Evolutionary conservation across 495 filamentous ascomycete genomes (phyloP).

Genomic region (Aspergillus nidulans): DNA sequence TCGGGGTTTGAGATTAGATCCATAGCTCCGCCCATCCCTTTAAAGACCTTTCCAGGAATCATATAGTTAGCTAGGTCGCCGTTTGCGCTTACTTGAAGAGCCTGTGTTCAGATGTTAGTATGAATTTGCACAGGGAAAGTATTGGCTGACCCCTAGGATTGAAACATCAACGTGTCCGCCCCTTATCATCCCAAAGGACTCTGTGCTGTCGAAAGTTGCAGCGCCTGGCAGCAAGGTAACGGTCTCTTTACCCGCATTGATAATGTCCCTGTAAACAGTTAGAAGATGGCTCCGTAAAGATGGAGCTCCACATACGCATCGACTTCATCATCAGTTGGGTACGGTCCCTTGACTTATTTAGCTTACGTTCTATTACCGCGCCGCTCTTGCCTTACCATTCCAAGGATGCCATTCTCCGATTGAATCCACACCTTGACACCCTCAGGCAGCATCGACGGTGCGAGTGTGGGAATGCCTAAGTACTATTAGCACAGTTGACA

Average conservation of each 20-base stretch:
- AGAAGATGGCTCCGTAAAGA: neutral
- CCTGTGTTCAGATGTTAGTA: constrained; percentile 29
- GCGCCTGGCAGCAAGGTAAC: constrained; percentile 80
- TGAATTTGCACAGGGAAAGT: neutral
- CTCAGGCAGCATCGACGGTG: constrained; percentile 73
- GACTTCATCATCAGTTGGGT: constrained; percentile 71
- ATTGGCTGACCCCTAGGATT: constrained; percentile 60
- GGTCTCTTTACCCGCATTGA: constrained; percentile 93
- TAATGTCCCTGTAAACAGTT: constrained; percentile 56
- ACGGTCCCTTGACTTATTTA: constrained; percentile 58
- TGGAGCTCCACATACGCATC: constrained; percentile 52
- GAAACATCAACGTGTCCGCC: constrained; percentile 83
- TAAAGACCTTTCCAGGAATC: constrained; percentile 83
- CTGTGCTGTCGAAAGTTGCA: constrained; percentile 76
- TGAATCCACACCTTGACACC: constrained; percentile 81
- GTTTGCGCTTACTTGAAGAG: constrained; percentile 78
- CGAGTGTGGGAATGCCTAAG: constrained; percentile 72
- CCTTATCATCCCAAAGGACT: constrained; percentile 92
- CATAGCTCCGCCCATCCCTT: constrained; percentile 97
- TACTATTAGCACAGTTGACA: neutral
- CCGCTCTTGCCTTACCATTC: constrained; percentile 45
- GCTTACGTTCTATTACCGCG: neutral
- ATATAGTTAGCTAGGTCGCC: constrained; percentile 92
- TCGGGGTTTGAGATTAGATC: constrained; percentile 83
- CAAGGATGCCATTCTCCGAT: constrained; percentile 87